Percentiles rank a stretch among this genome's conserved stretches.
Evolutionary conservation across 2,329 filamentous ascomycete species (phyloP).

Genomic region (Colletotrichum sp.): DNA sequence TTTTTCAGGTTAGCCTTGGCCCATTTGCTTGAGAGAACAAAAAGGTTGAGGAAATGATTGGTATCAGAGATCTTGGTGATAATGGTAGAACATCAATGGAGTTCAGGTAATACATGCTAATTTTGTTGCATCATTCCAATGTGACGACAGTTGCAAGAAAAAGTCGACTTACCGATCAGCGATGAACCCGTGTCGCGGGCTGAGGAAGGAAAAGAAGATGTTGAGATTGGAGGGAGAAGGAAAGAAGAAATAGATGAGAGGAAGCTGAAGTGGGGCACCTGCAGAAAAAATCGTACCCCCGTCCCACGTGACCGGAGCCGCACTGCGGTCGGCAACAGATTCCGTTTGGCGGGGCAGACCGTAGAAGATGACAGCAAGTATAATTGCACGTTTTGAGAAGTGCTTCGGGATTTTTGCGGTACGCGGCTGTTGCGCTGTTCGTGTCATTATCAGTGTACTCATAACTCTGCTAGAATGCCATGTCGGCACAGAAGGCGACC

Average conservation of each 20-base stretch:
- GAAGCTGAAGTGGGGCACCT: not conserved
- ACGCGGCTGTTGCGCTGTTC: not conserved
- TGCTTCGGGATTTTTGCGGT: not conserved
- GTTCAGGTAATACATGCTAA: conserved; percentile 66
- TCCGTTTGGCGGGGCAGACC: not conserved
- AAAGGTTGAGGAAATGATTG: conserved; percentile 24
- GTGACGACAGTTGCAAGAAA: not conserved
- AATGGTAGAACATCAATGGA: conserved; percentile 61
- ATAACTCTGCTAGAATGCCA: not conserved
- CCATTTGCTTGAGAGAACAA: not conserved
- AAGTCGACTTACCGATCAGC: conserved; percentile 26
- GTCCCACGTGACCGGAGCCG: not conserved
- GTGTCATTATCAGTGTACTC: not conserved
- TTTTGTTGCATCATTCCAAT: conserved; percentile 55
- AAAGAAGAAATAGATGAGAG: not conserved
- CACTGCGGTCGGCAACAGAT: not conserved
- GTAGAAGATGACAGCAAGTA: not conserved
- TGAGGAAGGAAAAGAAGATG: not conserved
- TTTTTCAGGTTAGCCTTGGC: conserved; percentile 24
- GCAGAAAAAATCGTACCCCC: not conserved
- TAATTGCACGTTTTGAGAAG: not conserved
- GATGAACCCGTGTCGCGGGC: not conserved
- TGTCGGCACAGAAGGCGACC: not conserved
- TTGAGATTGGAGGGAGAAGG: not conserved
- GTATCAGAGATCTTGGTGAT: conserved; percentile 77